Evolutionary conservation across 306 rosid genomes (phyloP).

Genomic region (Vicia villosa): DNA sequence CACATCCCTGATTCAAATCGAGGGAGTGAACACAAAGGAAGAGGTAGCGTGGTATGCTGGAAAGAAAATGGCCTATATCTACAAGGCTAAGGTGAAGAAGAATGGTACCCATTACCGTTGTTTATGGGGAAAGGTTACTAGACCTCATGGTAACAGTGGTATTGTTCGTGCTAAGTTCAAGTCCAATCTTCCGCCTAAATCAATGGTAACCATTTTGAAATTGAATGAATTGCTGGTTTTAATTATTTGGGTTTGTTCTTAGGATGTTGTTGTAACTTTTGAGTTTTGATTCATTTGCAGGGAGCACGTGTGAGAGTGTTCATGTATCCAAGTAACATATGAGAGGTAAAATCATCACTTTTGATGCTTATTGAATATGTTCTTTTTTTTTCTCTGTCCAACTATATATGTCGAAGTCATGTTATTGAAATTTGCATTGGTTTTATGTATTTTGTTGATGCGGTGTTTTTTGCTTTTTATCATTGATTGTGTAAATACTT

Average conservation of each 20-base stretch:
- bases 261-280: neutral
- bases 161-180: slow-evolving; percentile 87
- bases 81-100: slow-evolving; percentile 91
- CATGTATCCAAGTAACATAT: slow-evolving; percentile 92
- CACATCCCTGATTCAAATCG: slow-evolving; percentile 79
- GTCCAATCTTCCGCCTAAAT: slow-evolving; percentile 85
- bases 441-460: neutral
- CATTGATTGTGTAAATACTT: no score
- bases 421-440: no score
- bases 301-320: slow-evolving; percentile 89
- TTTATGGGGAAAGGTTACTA: slow-evolving; percentile 87
- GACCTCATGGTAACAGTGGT: slow-evolving; percentile 95
- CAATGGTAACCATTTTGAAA: slow-evolving; percentile 57
- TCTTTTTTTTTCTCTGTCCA: neutral
- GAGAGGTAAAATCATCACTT: slow-evolving; percentile 41
- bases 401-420: neutral
- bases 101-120: slow-evolving; percentile 84
- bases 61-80: slow-evolving; percentile 82
- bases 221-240: neutral
- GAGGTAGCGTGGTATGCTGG: slow-evolving; percentile 91
- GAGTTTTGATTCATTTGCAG: slow-evolving; percentile 40
- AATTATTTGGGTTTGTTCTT: neutral
- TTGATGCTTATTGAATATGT: neutral
- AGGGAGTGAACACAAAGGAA: slow-evolving; percentile 94
- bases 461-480: neutral